Percentiles rank a stretch among this genome's conserved stretches.
phyloP scores from a whole-genome alignment of 192 early-diverging fungal species.

The Coemansia sp. region DNA sequence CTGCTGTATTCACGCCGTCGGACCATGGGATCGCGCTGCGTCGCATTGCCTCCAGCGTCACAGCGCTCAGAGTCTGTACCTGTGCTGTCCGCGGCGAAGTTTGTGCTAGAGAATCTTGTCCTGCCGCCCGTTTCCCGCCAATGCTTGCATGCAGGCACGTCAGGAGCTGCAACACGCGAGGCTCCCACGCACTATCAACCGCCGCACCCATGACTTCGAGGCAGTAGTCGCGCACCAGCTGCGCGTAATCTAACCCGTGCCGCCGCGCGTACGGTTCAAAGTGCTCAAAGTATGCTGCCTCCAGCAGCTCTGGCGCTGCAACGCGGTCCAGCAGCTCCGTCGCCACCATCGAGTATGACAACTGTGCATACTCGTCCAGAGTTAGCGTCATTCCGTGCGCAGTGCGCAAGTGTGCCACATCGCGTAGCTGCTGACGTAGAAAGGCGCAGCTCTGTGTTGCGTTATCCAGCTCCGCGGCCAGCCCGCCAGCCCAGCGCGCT shows the following conservation, averaged over 20 bases:
- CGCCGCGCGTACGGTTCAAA: conserved; percentile 56
- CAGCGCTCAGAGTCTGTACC: conserved; percentile 1
- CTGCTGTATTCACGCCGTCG: conserved; percentile 41
- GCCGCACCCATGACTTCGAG: conserved; percentile 54
- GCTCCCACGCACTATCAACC: conserved; percentile 52
- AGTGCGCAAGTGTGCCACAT: conserved; percentile 55
- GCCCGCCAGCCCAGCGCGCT: conserved; percentile 6
- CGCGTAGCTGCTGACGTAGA: conserved; percentile 52
- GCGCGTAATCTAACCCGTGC: conserved; percentile 53
- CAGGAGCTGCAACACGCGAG: conserved; percentile 54
- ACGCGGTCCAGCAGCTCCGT: conserved; percentile 61
- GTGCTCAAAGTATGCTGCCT: conserved; percentile 52
- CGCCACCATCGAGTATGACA: conserved; percentile 46
- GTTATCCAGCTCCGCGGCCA: conserved; percentile 3
- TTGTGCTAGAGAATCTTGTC: too few relatives aligned
- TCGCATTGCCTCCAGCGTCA: conserved; percentile 62
- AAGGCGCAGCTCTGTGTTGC: conserved; percentile 16
- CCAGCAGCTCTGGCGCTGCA: conserved; percentile 56
- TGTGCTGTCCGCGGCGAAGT: neutral
- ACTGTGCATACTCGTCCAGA: conserved; percentile 54
- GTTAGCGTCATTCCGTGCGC: conserved; percentile 45
- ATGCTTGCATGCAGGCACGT: conserved; percentile 32
- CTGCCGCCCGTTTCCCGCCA: neutral
- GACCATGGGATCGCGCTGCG: conserved; percentile 65
- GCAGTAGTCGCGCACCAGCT: conserved; percentile 56